A percentile compares a stretch with the other conserved stretches of the same genome.
phyloP scores from a whole-genome alignment of 164 flowering plant genomes.

The Paratinospora sagittata region DNA sequence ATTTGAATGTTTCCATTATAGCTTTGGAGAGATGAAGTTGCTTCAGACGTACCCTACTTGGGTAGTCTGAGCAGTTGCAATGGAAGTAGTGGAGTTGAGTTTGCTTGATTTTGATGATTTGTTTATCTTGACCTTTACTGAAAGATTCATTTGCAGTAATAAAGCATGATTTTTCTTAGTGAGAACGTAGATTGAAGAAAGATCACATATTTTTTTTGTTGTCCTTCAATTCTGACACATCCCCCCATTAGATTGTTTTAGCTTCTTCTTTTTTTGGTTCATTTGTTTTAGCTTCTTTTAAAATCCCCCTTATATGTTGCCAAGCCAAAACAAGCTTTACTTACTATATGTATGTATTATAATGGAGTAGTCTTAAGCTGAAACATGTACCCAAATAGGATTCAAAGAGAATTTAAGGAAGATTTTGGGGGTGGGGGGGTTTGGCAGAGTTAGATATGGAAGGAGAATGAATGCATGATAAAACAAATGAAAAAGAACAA shows the following conservation, averaged over 20 bases:
- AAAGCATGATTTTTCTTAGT: neutral
- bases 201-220: neutral
- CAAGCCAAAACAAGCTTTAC: too few species aligned
- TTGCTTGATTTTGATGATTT: neutral
- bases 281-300: too few species aligned
- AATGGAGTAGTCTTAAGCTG: too few species aligned
- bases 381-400: too few species aligned
- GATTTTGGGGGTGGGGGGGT: neutral
- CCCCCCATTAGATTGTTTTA: neutral
- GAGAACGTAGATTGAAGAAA: neutral
- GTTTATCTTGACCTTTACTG: neutral
- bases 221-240: neutral
- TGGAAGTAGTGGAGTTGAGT: neutral
- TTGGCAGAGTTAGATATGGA: too few species aligned
- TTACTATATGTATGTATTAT: too few species aligned
- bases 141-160: neutral
- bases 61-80: slow-evolving; percentile 7
- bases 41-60: slow-evolving; percentile 19
- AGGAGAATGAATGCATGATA: too few species aligned
- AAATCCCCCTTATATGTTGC: too few species aligned
- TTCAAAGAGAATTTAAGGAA: too few species aligned
- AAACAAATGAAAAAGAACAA: too few species aligned
- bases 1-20: neutral
- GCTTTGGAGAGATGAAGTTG: too few species aligned
- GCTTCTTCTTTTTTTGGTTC: neutral